These are phyloP conservation scores for Rosa rugosa DNA, from an alignment of 306 rosid genomes.

Conservation along the genomic window DNA sequence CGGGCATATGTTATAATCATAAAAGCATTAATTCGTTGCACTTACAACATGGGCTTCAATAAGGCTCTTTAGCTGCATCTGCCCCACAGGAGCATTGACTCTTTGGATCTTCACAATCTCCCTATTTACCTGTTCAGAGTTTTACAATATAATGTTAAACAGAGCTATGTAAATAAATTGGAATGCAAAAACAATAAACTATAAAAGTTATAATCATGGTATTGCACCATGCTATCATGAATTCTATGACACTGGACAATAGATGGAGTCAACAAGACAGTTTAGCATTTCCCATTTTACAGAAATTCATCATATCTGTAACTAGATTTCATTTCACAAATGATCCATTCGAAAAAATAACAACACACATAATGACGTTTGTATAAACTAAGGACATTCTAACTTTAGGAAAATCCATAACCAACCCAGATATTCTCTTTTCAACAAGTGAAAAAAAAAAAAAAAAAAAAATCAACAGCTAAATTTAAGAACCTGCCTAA, in stretches of 20 bases:
- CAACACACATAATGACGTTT: background rate
- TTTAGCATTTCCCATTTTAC: no score
- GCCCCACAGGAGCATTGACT: constrained; percentile 86
- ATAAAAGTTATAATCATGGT: background rate
- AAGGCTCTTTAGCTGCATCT: constrained; percentile 88
- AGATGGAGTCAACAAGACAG: background rate
- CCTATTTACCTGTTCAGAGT: constrained; percentile 68
- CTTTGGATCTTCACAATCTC: constrained; percentile 96
- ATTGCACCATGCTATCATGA: background rate
- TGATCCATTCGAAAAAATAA: background rate
- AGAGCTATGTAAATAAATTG: background rate
- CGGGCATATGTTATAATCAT: background rate
- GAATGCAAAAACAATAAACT: background rate
- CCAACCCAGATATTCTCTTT: background rate
- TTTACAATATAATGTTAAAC: constrained; percentile 15
- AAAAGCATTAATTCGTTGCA: constrained; percentile 29
- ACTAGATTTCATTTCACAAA: background rate
- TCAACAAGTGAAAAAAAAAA: background rate
- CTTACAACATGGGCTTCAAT: constrained; percentile 99
- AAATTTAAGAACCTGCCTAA: background rate
- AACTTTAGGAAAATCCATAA: background rate
- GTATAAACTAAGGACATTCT: background rate
- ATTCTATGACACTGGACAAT: background rate
- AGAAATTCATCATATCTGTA: no score
- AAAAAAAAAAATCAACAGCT: background rate